Conservation (phyloP, 768 basidiomycete genomes). For the Leccinum subgranulosum region DNA sequence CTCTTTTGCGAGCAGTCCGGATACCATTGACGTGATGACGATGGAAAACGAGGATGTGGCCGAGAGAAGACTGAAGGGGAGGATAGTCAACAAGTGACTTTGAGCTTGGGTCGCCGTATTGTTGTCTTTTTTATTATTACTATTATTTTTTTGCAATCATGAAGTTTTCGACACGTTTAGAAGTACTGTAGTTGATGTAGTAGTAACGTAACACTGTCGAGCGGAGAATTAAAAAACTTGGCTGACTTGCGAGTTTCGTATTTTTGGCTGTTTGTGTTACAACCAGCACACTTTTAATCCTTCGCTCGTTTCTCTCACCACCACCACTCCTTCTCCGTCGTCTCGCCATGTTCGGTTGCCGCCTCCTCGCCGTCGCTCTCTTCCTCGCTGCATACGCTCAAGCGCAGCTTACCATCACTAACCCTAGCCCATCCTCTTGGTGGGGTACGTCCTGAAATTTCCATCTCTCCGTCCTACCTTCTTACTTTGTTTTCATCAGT, state of each 20-base stretch:
- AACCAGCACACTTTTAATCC: slow-evolving; percentile 4
- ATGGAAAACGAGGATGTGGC: slow-evolving; percentile 20
- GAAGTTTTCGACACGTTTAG: slow-evolving; percentile 4
- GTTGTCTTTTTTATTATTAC: not conserved
- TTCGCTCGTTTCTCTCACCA: slow-evolving; percentile 23
- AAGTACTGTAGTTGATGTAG: not conserved
- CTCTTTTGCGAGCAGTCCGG: slow-evolving; percentile 41
- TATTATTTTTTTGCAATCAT: slow-evolving; percentile 9
- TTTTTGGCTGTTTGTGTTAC: slow-evolving; percentile 12
- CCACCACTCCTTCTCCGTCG: slow-evolving; percentile 13
- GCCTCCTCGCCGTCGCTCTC: slow-evolving; percentile 37
- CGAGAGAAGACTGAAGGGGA: slow-evolving; percentile 26
- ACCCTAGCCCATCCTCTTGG: slow-evolving; percentile 48
- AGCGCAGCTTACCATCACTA: slow-evolving; percentile 43
- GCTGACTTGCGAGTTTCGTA: not conserved
- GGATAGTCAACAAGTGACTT: slow-evolving; percentile 11
- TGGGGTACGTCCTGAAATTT: slow-evolving; percentile 50
- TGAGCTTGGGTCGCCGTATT: not conserved
- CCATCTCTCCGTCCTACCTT: not conserved
- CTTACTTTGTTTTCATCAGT: slow-evolving; percentile 36
- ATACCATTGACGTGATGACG: slow-evolving; percentile 28
- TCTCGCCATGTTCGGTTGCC: slow-evolving; percentile 31
- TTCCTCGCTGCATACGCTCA: slow-evolving; percentile 33
- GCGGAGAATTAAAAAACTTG: slow-evolving; percentile 22
- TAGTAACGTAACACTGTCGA: not conserved